phyloP scores from a whole-genome alignment of 805 yeast genomes.

The Kazachstania psychrophila region DNA sequence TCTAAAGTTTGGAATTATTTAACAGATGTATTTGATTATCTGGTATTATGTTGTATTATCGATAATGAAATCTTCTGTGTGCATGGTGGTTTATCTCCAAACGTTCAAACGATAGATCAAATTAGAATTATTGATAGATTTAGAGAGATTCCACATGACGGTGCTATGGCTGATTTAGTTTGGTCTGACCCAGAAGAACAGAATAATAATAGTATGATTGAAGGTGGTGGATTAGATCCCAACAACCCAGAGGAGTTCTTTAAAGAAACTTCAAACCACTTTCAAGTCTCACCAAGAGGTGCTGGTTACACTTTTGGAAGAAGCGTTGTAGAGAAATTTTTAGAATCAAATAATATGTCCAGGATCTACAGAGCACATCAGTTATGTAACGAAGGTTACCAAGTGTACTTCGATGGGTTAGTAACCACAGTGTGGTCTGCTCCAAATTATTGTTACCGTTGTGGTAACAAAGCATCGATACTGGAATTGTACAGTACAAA shows the following conservation, averaged over 20 bases:
- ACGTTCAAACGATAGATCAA: slow-evolving; percentile 88
- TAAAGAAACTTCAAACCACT: slow-evolving; percentile 38
- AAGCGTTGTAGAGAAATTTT: slow-evolving; percentile 80
- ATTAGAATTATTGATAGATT: slow-evolving; percentile 84
- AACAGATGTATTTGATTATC: slow-evolving; percentile 87
- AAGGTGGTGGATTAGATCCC: slow-evolving; percentile 21
- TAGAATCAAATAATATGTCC: slow-evolving; percentile 64
- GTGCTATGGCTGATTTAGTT: slow-evolving; percentile 97
- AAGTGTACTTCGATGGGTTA: slow-evolving; percentile 79
- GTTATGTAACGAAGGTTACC: slow-evolving; percentile 92
- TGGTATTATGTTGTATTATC: slow-evolving; percentile 81
- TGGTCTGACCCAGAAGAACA: slow-evolving; percentile 98
- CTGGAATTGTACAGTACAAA: slow-evolving; percentile 70
- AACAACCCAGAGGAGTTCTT: slow-evolving; percentile 17
- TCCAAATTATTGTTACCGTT: slow-evolving; percentile 93
- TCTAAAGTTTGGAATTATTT: slow-evolving; percentile 78
- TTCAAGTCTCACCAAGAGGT: slow-evolving; percentile 87
- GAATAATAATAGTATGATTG: slow-evolving; percentile 37
- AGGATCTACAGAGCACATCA: slow-evolving; percentile 93
- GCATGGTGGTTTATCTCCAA: slow-evolving; percentile 95
- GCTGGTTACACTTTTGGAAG: slow-evolving; percentile 96
- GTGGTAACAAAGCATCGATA: slow-evolving; percentile 98
- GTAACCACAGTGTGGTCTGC: slow-evolving; percentile 98
- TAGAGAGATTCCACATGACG: slow-evolving; percentile 95
- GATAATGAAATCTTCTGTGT: slow-evolving; percentile 88